Evolutionary conservation across 73 alveolate species (phyloP).

Genomic region (Paramecium primaurelia): DNA sequence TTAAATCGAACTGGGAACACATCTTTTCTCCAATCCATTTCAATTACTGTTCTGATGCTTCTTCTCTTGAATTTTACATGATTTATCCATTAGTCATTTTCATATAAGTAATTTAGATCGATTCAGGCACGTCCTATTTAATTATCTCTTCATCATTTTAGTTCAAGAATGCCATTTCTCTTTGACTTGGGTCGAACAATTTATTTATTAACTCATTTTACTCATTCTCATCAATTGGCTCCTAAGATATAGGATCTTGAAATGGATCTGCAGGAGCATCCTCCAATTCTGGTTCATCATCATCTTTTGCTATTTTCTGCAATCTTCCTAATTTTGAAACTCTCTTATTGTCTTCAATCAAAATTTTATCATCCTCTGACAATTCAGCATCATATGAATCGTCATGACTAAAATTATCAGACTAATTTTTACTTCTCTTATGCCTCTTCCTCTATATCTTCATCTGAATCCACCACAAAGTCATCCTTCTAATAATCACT

Average conservation of each 20-base stretch:
- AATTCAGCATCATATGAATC: conserved; percentile 1
- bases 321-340: not conserved
- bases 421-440: not conserved
- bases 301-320: not conserved
- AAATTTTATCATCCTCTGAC: not conserved
- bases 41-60: not conserved
- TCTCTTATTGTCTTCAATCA: not conserved
- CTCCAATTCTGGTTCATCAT: not conserved
- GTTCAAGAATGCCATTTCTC: conserved; percentile 17
- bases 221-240: not conserved
- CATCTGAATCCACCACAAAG: not conserved
- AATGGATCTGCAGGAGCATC: not conserved
- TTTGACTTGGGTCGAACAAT: conserved; percentile 34
- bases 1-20: not conserved
- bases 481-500: not conserved
- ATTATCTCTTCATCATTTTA: not conserved
- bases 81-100: not conserved
- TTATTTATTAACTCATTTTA: not conserved
- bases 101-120: not conserved
- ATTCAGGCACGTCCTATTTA: conserved; percentile 27
- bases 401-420: not conserved
- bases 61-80: not conserved
- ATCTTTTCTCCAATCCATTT: conserved; percentile 26
- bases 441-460: not conserved
- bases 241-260: not conserved